Conservation (phyloP, 2,329 filamentous ascomycete genomes). For the Ceratocystis cubensis region DNA sequence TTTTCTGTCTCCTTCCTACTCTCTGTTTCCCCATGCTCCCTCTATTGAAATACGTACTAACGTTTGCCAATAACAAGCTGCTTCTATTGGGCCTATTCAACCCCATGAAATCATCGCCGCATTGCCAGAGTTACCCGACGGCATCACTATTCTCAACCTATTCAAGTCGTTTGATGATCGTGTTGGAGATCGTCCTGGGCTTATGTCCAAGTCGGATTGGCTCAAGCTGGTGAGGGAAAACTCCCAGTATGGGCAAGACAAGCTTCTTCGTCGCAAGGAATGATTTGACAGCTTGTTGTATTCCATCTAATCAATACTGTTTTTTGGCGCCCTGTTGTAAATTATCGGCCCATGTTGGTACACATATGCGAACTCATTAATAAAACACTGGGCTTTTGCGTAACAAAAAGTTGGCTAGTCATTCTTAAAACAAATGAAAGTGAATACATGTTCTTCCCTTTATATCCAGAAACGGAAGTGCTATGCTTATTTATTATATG, state of each 20-base stretch:
- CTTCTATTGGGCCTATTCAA: constrained; percentile 32
- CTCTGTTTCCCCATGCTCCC: too few species aligned
- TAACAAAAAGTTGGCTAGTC: too few species aligned
- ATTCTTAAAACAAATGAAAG: too few species aligned
- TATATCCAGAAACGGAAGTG: too few species aligned
- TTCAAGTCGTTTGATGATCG: constrained; percentile 43
- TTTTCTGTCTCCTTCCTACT: too few species aligned
- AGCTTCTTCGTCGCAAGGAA: constrained; percentile 36
- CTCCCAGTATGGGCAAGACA: constrained; percentile 41
- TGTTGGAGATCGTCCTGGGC: constrained; percentile 39
- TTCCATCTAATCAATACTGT: too few species aligned
- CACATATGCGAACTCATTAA: not conserved
- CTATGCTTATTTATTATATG: too few species aligned
- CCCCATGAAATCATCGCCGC: constrained; percentile 43
- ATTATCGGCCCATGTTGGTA: too few species aligned
- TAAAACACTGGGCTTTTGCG: not conserved
- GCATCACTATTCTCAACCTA: constrained; percentile 43
- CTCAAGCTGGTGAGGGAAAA: constrained; percentile 46
- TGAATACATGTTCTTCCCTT: not conserved
- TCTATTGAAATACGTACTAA: too few species aligned
- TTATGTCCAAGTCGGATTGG: constrained; percentile 44
- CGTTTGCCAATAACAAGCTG: constrained; percentile 6
- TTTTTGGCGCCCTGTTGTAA: too few species aligned
- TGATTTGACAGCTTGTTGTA: constrained; percentile 21
- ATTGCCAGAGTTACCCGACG: constrained; percentile 37